Evolutionary conservation across 2,329 filamentous ascomycete genomes (phyloP).

Genomic region (Cercospora sp.): DNA sequence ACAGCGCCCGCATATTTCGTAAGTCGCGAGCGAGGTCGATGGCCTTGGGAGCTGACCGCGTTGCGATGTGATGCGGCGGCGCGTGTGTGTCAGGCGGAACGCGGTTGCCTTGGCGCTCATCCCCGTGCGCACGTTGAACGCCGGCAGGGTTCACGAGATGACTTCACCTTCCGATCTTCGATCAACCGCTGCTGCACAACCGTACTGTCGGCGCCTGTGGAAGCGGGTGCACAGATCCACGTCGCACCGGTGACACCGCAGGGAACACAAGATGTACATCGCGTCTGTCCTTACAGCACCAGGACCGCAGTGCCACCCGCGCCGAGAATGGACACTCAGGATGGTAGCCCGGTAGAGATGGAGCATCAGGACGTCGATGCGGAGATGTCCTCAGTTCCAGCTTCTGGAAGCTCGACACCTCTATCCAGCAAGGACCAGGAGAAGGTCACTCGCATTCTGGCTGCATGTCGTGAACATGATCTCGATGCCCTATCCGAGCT

Average conservation of each 20-base stretch:
- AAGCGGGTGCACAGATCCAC: conserved; percentile 13
- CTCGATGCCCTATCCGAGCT: conserved; percentile 45
- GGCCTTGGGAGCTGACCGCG: neutral
- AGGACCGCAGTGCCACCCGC: neutral
- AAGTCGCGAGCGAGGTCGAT: neutral
- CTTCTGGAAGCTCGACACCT: neutral
- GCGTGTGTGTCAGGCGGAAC: neutral
- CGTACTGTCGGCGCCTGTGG: conserved; percentile 1
- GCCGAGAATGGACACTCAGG: neutral
- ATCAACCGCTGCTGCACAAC: neutral
- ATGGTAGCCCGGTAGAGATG: neutral
- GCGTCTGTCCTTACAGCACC: neutral
- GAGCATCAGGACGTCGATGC: neutral
- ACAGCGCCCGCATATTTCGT: neutral
- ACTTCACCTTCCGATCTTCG: neutral
- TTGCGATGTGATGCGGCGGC: neutral
- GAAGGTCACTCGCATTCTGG: conserved; percentile 37
- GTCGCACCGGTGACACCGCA: neutral
- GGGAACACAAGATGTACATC: conserved; percentile 9
- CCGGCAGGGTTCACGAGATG: conserved; percentile 4
- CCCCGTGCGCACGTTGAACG: neutral
- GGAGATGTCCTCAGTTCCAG: neutral
- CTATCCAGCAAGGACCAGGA: conserved; percentile 18
- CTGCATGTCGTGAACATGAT: conserved; percentile 46
- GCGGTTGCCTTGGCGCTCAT: neutral